These are phyloP conservation scores for Raphanus hybrid DNA, from an alignment of 441 rosid species.

Conservation along the genomic window DNA sequence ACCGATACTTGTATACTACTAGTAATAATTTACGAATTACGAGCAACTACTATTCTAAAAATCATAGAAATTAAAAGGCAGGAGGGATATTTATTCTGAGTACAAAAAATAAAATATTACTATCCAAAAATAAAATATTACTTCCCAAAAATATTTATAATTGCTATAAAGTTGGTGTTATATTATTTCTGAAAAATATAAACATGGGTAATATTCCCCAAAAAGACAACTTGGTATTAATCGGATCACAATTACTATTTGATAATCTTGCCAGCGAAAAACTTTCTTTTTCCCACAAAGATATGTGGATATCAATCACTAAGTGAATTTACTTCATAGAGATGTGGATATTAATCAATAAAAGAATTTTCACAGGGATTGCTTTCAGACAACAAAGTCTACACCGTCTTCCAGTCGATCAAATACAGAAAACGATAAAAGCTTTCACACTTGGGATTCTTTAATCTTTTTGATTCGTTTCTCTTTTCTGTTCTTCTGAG, in stretches of 20 bases:
- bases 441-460: slow-evolving; percentile 24
- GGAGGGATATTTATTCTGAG: too few species aligned
- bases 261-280: too few species aligned
- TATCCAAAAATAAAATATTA: not conserved
- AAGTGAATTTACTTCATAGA: not conserved
- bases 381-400: slow-evolving; percentile 23
- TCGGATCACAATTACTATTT: too few species aligned
- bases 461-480: slow-evolving; percentile 3
- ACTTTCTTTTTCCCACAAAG: not conserved
- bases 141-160: not conserved
- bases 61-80: not conserved
- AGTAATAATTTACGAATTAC: too few species aligned
- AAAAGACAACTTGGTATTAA: too few species aligned
- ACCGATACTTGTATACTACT: too few species aligned
- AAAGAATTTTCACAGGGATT: not conserved
- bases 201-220: too few species aligned
- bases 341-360: slow-evolving; percentile 19
- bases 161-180: not conserved
- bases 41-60: too few species aligned
- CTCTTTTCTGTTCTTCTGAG: slow-evolving; percentile 5
- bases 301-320: not conserved
- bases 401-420: not conserved
- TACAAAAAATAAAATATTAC: not conserved
- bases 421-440: slow-evolving; percentile 4
- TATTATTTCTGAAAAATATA: not conserved